Base-by-base conservation (phyloP, 441 rosid genomes). In the Bocquillonia castaneifolia region DNA sequence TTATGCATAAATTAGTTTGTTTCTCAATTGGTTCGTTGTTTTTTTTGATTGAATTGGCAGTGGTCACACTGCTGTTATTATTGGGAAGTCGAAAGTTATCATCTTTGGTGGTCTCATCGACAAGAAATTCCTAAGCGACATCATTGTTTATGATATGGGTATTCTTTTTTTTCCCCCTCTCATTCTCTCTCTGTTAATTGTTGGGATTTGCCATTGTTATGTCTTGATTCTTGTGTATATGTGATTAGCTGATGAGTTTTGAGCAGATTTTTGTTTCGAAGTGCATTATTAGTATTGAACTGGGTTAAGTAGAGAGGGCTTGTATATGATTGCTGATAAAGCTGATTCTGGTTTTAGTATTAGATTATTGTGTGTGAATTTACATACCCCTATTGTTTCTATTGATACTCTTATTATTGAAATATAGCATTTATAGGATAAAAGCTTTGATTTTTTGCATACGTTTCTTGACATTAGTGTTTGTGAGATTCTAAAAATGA, bases 41-140 rank as follows among this genome's bases (percentile, higher is more conserved):
- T 45, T 23, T 1, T 62, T 62, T 9, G 3, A 20, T 20, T 48
- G n/a, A 45, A 50, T 74, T 58, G 26, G 60, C 87, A 94, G 99
- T 77, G 99, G 99, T 31, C 99, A 94, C 76, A 82, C 91, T 14
- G 85, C 96, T 64, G 90, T 88, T 71, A 71, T 76, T 63, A 82
- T 87, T 67, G 97, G 96, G 23, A 92, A 92, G 67, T 87, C 97
- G 13, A 92, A 88, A 82, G 86, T 90, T 59, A 85, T 92, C 36
- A 80, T 90, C 69, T 94, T 94, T 39, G 99, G 99, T 32, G 98
- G 99, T 31, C 87, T 94, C 48, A 73, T 82, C 45, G 96, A 90
- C 69, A 92, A 88, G 83, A 89, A 77, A 68, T 94, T 94, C 69
- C 88, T 90, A 51, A 81, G 73, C 69, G 96, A 92, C 77, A 73